Percentiles rank a stretch among this genome's conserved stretches.
phyloP scores from a whole-genome alignment of 1,284 basidiomycete genomes.

The Cerrena zonata region DNA sequence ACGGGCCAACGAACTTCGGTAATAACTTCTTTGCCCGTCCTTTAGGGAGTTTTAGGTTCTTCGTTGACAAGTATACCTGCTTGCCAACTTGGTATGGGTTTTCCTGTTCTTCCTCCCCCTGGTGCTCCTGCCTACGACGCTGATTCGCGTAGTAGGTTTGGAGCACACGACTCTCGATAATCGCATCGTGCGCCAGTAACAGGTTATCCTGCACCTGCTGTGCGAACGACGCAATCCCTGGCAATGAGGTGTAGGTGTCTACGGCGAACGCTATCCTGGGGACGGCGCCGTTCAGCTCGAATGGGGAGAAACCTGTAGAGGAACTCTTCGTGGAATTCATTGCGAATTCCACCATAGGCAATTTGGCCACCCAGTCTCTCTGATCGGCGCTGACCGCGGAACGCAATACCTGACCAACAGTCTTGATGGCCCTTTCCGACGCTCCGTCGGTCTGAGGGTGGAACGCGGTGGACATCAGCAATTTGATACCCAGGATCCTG shows the following conservation, averaged over 20 bases:
- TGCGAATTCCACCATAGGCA: constrained; percentile 25
- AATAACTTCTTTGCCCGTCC: too few species aligned
- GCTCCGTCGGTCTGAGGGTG: too few species aligned
- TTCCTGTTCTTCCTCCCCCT: not conserved
- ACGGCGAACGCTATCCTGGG: constrained; percentile 19
- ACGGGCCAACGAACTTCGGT: constrained; percentile 32
- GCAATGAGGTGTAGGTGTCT: constrained; percentile 12
- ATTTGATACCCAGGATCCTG: constrained; percentile 26
- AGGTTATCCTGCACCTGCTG: too few species aligned
- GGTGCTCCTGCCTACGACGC: constrained; percentile 12
- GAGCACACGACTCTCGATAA: constrained; percentile 19
- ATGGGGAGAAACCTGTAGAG: constrained; percentile 16
- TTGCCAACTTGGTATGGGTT: constrained; percentile 15
- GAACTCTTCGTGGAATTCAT: constrained; percentile 21
- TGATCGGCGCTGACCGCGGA: constrained; percentile 23
- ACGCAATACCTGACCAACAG: constrained; percentile 11
- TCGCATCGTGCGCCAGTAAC: constrained; percentile 28
- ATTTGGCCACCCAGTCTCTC: constrained; percentile 26
- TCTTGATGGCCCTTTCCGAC: not conserved
- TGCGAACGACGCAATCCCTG: constrained; percentile 21
- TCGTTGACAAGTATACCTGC: constrained; percentile 31
- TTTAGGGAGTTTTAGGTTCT: too few species aligned
- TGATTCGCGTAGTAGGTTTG: constrained; percentile 25
- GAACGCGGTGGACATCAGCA: constrained; percentile 41
- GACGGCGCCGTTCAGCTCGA: constrained; percentile 27